Conservation (phyloP, 306 rosid species). For the Cucurbita pepo region DNA sequence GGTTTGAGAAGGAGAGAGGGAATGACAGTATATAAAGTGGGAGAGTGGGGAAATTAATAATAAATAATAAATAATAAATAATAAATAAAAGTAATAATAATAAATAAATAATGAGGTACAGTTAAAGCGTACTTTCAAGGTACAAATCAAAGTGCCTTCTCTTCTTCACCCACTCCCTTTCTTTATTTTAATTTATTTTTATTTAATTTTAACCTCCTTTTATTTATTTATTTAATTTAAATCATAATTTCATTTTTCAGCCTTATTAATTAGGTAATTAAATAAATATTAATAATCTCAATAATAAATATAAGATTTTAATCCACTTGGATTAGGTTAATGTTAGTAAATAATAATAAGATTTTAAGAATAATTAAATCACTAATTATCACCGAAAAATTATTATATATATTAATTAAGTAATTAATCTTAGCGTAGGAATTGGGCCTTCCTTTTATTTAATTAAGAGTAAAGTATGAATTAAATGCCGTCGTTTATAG, state of each 20-base stretch:
- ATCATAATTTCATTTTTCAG: too few relatives aligned
- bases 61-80: too few relatives aligned
- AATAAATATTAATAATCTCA: too few relatives aligned
- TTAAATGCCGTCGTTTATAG: background rate
- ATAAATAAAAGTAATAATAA: too few relatives aligned
- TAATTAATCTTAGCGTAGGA: background rate
- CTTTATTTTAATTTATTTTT: too few relatives aligned
- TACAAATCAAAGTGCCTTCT: constrained; percentile 26
- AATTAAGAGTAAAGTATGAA: background rate
- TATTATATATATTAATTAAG: background rate
- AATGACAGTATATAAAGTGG: background rate
- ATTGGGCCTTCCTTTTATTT: too few relatives aligned
- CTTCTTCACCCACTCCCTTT: background rate
- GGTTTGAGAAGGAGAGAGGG: background rate
- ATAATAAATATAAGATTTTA: too few relatives aligned
- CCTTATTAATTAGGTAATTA: too few relatives aligned
- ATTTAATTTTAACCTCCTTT: too few relatives aligned
- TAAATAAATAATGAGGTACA: constrained; percentile 38
- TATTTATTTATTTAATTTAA: too few relatives aligned
- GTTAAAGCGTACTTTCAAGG: constrained; percentile 85
- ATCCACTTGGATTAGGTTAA: too few relatives aligned
- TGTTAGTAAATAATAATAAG: too few relatives aligned
- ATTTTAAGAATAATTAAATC: background rate
- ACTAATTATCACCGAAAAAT: background rate
- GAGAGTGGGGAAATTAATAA: background rate